phyloP scores from a whole-genome alignment of 2,329 filamentous ascomycete species.

The Blastomyces gilchristii region DNA sequence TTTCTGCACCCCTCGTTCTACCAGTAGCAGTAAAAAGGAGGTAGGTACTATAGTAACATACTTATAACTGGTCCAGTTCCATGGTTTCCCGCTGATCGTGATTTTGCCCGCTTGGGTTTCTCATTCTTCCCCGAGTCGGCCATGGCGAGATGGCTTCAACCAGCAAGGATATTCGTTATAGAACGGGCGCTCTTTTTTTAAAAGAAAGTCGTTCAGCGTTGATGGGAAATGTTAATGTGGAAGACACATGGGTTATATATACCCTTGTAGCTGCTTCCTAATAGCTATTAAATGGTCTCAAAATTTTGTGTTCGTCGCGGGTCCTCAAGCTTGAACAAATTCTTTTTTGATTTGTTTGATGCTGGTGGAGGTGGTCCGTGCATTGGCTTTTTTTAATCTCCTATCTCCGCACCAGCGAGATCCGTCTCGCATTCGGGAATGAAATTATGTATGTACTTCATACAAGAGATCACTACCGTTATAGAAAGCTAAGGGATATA shows the following conservation, averaged over 20 bases:
- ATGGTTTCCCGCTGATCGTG: conserved; percentile 24
- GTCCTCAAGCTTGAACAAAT: neutral
- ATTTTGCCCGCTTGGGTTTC: conserved; percentile 20
- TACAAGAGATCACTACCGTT: neutral
- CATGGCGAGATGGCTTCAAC: conserved; percentile 20
- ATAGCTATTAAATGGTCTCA: neutral
- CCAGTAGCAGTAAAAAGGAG: neutral
- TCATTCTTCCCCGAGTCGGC: conserved; percentile 29
- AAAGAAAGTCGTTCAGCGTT: neutral
- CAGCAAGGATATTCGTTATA: neutral
- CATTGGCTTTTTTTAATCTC: neutral
- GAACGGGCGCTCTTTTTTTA: neutral
- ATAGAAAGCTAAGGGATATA: neutral
- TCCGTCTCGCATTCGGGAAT: neutral
- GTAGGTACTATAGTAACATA: conserved; percentile 19
- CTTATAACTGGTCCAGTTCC: conserved; percentile 27
- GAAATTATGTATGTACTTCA: neutral
- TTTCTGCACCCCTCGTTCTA: neutral
- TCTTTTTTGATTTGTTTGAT: neutral
- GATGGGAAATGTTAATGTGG: neutral
- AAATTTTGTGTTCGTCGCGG: neutral
- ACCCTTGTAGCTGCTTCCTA: neutral
- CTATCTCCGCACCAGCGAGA: neutral
- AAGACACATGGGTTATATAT: neutral
- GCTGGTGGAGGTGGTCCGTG: conserved; percentile 8